phyloP scores from a whole-genome alignment of 768 basidiomycete species.

The Macrolepiota fuliginosa region DNA sequence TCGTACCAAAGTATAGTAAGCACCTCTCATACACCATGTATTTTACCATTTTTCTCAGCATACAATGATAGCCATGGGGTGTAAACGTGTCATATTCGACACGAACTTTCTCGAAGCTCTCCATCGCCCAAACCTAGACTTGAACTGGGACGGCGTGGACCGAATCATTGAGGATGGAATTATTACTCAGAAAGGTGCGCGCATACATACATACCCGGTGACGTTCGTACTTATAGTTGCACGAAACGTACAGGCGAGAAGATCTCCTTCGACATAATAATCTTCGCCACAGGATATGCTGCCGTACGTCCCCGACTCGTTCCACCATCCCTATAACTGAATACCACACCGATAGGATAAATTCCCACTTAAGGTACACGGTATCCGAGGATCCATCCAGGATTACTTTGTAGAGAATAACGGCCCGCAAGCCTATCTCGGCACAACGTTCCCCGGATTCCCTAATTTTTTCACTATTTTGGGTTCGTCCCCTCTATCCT shows the following conservation, averaged over 20 bases:
- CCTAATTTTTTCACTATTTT: slow-evolving; percentile 42
- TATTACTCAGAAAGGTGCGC: slow-evolving; percentile 35
- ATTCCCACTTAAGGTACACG: slow-evolving; percentile 31
- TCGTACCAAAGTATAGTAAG: slow-evolving; percentile 51
- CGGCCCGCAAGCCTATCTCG: slow-evolving; percentile 43
- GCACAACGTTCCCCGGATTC: slow-evolving; percentile 41
- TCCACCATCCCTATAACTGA: neutral
- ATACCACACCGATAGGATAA: slow-evolving; percentile 22
- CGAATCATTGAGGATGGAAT: slow-evolving; percentile 40
- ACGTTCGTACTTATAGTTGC: neutral
- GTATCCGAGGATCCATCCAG: slow-evolving; percentile 31
- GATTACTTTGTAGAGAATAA: slow-evolving; percentile 36
- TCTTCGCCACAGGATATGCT: slow-evolving; percentile 36
- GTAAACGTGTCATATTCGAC: slow-evolving; percentile 53
- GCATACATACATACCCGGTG: neutral
- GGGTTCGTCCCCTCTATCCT: slow-evolving; percentile 24
- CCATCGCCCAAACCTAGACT: slow-evolving; percentile 42
- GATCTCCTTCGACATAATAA: slow-evolving; percentile 34
- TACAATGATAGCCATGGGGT: slow-evolving; percentile 43
- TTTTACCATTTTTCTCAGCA: neutral
- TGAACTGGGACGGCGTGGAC: slow-evolving; percentile 41
- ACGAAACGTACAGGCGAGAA: slow-evolving; percentile 32
- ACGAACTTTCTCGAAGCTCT: slow-evolving; percentile 42
- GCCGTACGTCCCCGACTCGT: slow-evolving; percentile 18
- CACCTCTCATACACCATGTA: neutral